These are phyloP conservation scores for Lumnitzera littorea DNA, from an alignment of 345 rosid species.

Conservation along the genomic window DNA sequence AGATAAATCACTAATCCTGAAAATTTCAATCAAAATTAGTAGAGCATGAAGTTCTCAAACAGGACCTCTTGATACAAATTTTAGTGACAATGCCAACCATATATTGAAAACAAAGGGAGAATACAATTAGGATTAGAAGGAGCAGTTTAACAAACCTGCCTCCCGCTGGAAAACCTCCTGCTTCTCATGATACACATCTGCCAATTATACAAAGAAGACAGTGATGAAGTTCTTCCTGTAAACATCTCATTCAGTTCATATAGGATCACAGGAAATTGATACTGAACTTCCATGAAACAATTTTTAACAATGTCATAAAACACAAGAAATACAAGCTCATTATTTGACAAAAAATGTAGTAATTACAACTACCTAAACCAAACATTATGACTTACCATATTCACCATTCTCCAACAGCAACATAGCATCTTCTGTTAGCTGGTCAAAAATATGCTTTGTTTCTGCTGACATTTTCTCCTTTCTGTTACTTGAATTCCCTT, in stretches of 20 bases:
- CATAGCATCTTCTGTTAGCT: slow-evolving; percentile 94
- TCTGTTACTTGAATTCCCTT: slow-evolving; percentile 65
- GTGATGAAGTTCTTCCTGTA: background rate
- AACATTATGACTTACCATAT: slow-evolving; percentile 48
- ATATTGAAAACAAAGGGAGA: background rate
- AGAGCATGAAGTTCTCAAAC: no score
- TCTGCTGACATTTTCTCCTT: slow-evolving; percentile 84
- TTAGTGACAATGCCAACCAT: no score
- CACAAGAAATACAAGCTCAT: no score
- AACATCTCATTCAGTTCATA: no score
- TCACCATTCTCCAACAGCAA: slow-evolving; percentile 81
- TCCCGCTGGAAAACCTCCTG: slow-evolving; percentile 74
- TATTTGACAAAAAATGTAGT: no score
- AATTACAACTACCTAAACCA: slow-evolving; percentile 4
- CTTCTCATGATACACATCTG: slow-evolving; percentile 83
- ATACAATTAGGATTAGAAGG: background rate
- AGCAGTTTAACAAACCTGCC: slow-evolving; percentile 53
- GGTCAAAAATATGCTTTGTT: slow-evolving; percentile 77
- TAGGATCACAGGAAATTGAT: no score
- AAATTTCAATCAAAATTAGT: background rate
- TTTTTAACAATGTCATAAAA: no score
- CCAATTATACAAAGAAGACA: slow-evolving; percentile 17
- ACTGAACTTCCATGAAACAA: no score
- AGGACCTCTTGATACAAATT: no score
- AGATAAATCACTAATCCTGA: slow-evolving; percentile 2